Base-by-base conservation (phyloP, 2,329 filamentous ascomycete genomes). In the Ceratocystiopsis sp. region DNA sequence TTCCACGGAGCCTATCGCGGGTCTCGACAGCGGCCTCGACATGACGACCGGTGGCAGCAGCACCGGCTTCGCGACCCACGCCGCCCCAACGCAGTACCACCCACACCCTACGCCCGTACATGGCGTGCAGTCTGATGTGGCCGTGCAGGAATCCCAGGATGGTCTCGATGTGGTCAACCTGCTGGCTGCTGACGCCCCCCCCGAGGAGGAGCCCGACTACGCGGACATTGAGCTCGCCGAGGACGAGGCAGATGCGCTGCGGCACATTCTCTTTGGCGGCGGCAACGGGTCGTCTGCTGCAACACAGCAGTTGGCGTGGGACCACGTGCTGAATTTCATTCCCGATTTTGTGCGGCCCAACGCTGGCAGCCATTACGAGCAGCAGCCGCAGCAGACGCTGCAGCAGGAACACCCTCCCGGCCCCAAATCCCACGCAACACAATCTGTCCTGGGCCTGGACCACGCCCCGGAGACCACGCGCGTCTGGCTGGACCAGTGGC, bases 401-500 rank as follows among this genome's bases (percentile, higher is more conserved):
- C 41, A 2, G 19, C n/a, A 19, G 14, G 6, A n/a, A 4, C n/a
- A 40, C 33, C 48, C 35, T 6, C 13, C 16, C 7, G 25, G 25
- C 5, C 7, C 35, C 15, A 49, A 48, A 18, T 42, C 46, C 1
- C 36, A 11, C 7, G 46, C 46, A 12, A 48, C 40, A 3, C 39
- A 37, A 5, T 36, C 51, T 32, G 57, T 63, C 39, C 44, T 67
- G 19, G 69, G 69, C 13, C 57, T 60, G 8, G 46, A 49, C 3
- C 60, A 68, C 46, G 36, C 52, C 0, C 50, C 52, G 5, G 60
- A 62, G 45, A 64, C 63, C 18, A 57, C 52, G 52, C 59, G 39
- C 50, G 59, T 44, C 15, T 76, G 72, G 71, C 55, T 71, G 13
- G 57, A 62, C 34, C 66, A 74, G 50, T 78, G 74, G 73, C 63